Evolutionary conservation across 805 yeast genomes (phyloP).

Genomic region (Candida ortonii): DNA sequence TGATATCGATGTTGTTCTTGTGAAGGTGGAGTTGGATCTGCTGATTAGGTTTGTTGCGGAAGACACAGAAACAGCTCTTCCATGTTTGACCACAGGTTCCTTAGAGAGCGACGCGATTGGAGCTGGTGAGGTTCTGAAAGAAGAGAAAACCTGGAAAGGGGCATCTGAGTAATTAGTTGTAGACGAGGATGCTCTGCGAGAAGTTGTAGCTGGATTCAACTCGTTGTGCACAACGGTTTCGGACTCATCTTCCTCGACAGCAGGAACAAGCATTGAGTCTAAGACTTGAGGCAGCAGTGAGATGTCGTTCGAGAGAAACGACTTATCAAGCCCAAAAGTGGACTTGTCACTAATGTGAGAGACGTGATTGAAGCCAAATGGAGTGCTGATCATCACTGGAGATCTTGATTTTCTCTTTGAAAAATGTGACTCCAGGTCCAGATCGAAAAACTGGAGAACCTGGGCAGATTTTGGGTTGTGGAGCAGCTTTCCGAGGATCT

Average conservation of each 20-base stretch:
- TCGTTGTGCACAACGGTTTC: constrained; percentile 2
- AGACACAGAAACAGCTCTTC: constrained; percentile 18
- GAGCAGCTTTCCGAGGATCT: constrained; percentile 11
- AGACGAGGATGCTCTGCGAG: constrained; percentile 2
- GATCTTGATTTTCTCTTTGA: constrained; percentile 8
- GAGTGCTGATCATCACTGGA: constrained; percentile 29
- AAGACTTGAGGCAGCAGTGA: constrained; percentile 13
- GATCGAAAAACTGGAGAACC: constrained; percentile 20
- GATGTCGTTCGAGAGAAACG: constrained; percentile 22
- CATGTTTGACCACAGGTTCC: constrained; percentile 9
- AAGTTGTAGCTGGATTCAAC: neutral
- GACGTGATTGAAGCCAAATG: constrained; percentile 33
- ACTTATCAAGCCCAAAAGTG: constrained; percentile 31
- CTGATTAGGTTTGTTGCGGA: constrained; percentile 21
- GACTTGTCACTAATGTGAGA: constrained; percentile 31
- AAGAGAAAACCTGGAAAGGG: constrained; percentile 28
- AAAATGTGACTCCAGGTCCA: constrained; percentile 11
- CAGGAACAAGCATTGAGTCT: constrained; percentile 3
- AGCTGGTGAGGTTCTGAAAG: constrained; percentile 33
- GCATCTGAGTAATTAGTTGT: constrained; percentile 10
- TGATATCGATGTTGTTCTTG: constrained; percentile 29
- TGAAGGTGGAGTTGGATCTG: constrained; percentile 28
- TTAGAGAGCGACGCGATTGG: constrained; percentile 5
- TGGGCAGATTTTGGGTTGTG: constrained; percentile 13
- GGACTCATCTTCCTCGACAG: constrained; percentile 1